Percentiles rank a stretch among this genome's conserved stretches.
Conservation (phyloP, 2,329 filamentous ascomycete species). For the Aspergillus ochraceoroseus region DNA sequence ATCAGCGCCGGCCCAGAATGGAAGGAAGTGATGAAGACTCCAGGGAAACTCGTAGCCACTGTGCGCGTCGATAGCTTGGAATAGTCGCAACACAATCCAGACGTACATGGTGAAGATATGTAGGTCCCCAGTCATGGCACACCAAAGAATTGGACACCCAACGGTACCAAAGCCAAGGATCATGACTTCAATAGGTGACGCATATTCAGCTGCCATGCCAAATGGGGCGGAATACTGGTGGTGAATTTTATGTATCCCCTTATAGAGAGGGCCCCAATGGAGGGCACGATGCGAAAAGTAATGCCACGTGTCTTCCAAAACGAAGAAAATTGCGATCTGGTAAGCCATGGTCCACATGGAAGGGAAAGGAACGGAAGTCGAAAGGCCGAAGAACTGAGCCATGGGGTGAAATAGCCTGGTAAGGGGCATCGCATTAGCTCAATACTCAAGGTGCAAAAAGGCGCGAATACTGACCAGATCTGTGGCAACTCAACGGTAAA, state of each 20-base stretch:
- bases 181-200: slow-evolving; percentile 95
- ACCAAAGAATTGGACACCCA: slow-evolving; percentile 76
- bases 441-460: too few species aligned
- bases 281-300: slow-evolving; percentile 93
- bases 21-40: slow-evolving; percentile 90
- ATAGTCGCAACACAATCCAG: slow-evolving; percentile 88
- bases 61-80: slow-evolving; percentile 97
- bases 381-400: slow-evolving; percentile 85
- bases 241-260: slow-evolving; percentile 96
- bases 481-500: slow-evolving; percentile 98
- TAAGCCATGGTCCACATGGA: slow-evolving; percentile 76
- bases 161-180: slow-evolving; percentile 84
- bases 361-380: slow-evolving; percentile 85
- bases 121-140: slow-evolving; percentile 73
- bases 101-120: slow-evolving; percentile 97
- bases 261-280: slow-evolving; percentile 94
- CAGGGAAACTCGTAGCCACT: slow-evolving; percentile 98
- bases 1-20: slow-evolving; percentile 95
- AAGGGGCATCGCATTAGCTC: too few species aligned
- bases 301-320: slow-evolving; percentile 95
- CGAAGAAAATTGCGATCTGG: slow-evolving; percentile 90
- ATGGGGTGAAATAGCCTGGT: slow-evolving; percentile 90
- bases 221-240: slow-evolving; percentile 98
- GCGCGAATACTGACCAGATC: slow-evolving; percentile 78
- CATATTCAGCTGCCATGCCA: slow-evolving; percentile 93